Evolutionary conservation across 2,329 filamentous ascomycete species (phyloP).

Genomic region (Diaporthe sp.): DNA sequence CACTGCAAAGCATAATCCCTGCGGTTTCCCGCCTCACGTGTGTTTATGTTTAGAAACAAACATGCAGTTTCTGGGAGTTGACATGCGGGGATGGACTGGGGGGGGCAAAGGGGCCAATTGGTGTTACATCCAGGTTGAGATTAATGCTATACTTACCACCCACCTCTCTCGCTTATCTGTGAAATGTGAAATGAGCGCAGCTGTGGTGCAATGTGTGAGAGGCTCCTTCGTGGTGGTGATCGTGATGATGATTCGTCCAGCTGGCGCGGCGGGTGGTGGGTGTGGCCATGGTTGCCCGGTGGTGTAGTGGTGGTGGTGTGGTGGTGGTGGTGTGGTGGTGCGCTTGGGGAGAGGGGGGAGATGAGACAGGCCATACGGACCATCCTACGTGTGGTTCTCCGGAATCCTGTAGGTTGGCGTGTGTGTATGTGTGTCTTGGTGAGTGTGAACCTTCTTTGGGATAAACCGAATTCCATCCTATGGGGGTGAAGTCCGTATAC

Average conservation of each 20-base stretch:
- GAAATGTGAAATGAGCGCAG: background rate
- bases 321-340: background rate
- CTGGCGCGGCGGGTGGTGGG: constrained; percentile 8
- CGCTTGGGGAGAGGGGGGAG: background rate
- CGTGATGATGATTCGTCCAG: constrained; percentile 12
- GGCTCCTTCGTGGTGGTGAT: background rate
- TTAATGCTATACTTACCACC: constrained; percentile 23
- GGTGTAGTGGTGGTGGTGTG: constrained; percentile 6
- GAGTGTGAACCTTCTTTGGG: no score
- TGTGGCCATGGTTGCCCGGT: background rate
- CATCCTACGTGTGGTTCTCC: background rate
- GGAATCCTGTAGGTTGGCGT: background rate
- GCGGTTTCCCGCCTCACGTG: constrained; percentile 1
- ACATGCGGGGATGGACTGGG: background rate
- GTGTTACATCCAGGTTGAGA: constrained; percentile 28
- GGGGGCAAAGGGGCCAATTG: background rate
- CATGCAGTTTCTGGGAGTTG: background rate
- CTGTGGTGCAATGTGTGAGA: background rate
- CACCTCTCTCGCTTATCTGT: background rate
- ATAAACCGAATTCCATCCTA: background rate
- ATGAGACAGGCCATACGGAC: background rate
- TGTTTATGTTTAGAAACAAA: constrained; percentile 36
- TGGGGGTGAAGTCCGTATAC: background rate
- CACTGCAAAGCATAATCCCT: background rate
- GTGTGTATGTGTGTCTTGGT: background rate